Evolutionary conservation across 225 moss, liverwort and hornwort species (phyloP), one percentile per base, ranked within the genome.

Genomic region (Pleurozium schreberi): DNA sequence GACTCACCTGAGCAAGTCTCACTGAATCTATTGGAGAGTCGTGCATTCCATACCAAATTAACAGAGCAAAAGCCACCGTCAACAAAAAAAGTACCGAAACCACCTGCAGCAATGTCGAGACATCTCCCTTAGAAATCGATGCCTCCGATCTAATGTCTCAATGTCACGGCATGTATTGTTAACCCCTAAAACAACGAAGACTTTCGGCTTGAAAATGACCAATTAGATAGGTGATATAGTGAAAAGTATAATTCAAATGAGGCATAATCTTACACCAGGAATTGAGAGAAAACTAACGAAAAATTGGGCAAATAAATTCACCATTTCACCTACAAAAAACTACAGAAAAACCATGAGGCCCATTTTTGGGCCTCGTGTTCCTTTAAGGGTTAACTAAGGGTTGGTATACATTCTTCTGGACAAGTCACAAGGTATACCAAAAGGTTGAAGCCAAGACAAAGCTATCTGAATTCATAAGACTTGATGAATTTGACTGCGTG

Each of bases 11-110:
- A 66, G 94, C 93, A 91, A 98, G 89, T 66, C 92, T 94, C 89
- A 91, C 92, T 75, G 96, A 95, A 89, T 96, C 94, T 36, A 95
- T 88, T 19, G 90, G 91, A 90, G 94, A 95, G 90, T 96, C 91
- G 21, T 94, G 90, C 94, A 90, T 94, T 65, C 96, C 96, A 91
- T 96, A 96, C 96, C 97, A 96, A 85, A 96, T 92, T 69, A 98
- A 93, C 66, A 93, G 85, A 81, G 94, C 93, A 91, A 96, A 98
- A 90, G 94, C 92, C 81, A 94, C 90, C 55, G 96, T 98, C 74
- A 96, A 90, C 88, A 92, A 93, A 88, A 93, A 98, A 71, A 98
- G 94, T 59, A 92, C 88, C 84, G 86, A 87, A 79, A 98, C 95
- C 83, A 92, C 94, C 97, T 98, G 96, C 89, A 89, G 49, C 49